Conservation (phyloP, 2,329 filamentous ascomycete genomes). For the Pseudopyricularia javanii region DNA sequence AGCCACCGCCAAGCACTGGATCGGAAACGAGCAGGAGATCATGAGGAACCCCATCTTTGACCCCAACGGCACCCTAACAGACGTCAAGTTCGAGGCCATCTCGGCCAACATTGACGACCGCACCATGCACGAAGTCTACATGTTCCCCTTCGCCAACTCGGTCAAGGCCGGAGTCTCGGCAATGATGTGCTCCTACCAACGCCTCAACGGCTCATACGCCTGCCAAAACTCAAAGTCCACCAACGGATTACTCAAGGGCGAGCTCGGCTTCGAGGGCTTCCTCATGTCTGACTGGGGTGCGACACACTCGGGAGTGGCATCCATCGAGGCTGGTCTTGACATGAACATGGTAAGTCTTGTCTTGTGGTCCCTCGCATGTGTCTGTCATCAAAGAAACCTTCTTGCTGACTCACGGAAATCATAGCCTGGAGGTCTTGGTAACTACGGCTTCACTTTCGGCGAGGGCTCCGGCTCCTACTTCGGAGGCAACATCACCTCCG, state of each 20-base stretch:
- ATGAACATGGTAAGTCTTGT: constrained; percentile 27
- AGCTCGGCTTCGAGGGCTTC: constrained; percentile 68
- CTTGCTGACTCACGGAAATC: neutral
- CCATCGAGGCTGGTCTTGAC: constrained; percentile 32
- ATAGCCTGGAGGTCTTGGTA: constrained; percentile 23
- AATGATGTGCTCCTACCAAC: constrained; percentile 57
- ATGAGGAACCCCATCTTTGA: constrained; percentile 13
- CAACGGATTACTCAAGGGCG: constrained; percentile 63
- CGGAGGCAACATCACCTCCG: constrained; percentile 55
- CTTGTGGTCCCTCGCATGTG: neutral
- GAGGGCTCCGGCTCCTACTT: constrained; percentile 24
- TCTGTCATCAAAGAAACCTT: neutral
- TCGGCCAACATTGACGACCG: constrained; percentile 58
- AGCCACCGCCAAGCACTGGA: constrained; percentile 66
- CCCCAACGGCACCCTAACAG: constrained; percentile 25
- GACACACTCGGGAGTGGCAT: constrained; percentile 18
- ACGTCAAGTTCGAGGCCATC: constrained; percentile 39
- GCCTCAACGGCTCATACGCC: constrained; percentile 63
- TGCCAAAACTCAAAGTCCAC: constrained; percentile 65
- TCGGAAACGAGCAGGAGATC: constrained; percentile 58
- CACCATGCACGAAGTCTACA: constrained; percentile 59
- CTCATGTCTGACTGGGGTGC: constrained; percentile 55
- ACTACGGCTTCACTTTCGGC: constrained; percentile 16
- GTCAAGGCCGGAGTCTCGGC: constrained; percentile 51
- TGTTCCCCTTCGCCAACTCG: constrained; percentile 64